Conservation (phyloP, 139 green algal genomes). For the Picochlorum sp. region DNA sequence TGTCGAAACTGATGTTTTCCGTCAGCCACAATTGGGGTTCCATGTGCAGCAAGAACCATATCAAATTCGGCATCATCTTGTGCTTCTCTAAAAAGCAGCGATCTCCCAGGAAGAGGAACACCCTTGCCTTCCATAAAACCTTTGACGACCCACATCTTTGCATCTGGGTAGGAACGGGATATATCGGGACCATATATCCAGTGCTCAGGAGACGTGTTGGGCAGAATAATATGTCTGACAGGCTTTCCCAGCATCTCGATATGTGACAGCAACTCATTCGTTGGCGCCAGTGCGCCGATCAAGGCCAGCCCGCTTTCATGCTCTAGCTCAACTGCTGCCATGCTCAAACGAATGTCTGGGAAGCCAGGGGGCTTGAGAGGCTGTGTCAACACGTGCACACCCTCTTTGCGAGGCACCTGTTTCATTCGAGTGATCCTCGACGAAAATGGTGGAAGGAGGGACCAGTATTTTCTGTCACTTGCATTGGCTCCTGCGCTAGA, state of each 20-base stretch:
- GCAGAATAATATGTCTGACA: constrained; percentile 26
- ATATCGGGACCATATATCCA: constrained; percentile 18
- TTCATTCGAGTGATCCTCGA: constrained; percentile 9
- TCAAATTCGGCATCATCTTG: constrained; percentile 8
- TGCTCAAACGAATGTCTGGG: constrained; percentile 22
- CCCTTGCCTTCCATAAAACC: constrained; percentile 26
- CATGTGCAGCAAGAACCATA: constrained; percentile 17
- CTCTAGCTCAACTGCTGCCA: constrained; percentile 8
- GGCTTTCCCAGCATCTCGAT: constrained; percentile 7
- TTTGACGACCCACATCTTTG: constrained; percentile 22
- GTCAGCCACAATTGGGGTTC: constrained; percentile 11
- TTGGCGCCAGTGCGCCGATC: constrained; percentile 18
- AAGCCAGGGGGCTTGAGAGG: constrained; percentile 14
- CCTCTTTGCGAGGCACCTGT: constrained; percentile 8
- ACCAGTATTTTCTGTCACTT: constrained; percentile 9
- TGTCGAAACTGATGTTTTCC: constrained; percentile 13
- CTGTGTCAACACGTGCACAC: constrained; percentile 23
- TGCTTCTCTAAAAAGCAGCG: background rate
- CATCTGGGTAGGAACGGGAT: constrained; percentile 13
- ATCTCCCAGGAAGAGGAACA: constrained; percentile 18
- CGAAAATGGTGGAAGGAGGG: constrained; percentile 25
- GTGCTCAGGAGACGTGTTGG: constrained; percentile 26
- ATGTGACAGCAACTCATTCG: constrained; percentile 8
- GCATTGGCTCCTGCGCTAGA: too few relatives aligned
- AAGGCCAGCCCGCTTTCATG: constrained; percentile 19